Base-by-base conservation (phyloP, 441 rosid species). In the Manihot esculenta region DNA sequence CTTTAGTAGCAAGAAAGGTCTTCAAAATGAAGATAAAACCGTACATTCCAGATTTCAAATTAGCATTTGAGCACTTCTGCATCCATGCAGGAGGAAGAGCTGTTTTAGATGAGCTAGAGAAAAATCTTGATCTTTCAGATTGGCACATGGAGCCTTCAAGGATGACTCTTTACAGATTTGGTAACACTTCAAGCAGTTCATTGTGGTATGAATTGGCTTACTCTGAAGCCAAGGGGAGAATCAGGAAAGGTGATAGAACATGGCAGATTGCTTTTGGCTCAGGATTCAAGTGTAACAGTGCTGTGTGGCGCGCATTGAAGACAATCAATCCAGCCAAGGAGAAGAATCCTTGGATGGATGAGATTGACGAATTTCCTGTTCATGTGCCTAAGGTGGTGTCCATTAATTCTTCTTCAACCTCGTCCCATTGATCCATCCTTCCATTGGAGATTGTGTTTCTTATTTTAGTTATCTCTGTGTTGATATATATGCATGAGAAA, bases 261-360 rank as follows among this genome's bases (percentile, higher is more conserved):
- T 91, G 98, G 98, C 98, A 93, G 81, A 89, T 93, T 38, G 98
- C 98, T 5, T 91, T 93, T 33, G 98, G 97, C n/a, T 91, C 97
- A 18, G 97, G 98, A 69, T 93, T 91, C 71, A 93, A 93, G 76
- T 91, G 97, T 77, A 91, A 93, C 49, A 88, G 93, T 66, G 93
- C 89, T 23, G 96, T 93, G 60, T 93, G 97, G 98, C 81, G 62
- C 60, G 91, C 93, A 11, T 79, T 93, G 69, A 79, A 80, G 82
- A 80, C 88, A 2, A 59, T 88, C 24, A 76, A 86, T 73, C 88
- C 90, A 17, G 82, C 83, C 0, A 84, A 85, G 76, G 90, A 88
- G 78, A 88, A 78, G 79, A 86, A 70, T 72, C 90, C 90, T 4
- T 86, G 93, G 90, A 78, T 83, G 38, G 89, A 81, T 61, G 93